Conservation (phyloP, 176 grass and related monocot species). For the Rhynchospora tenuis region DNA sequence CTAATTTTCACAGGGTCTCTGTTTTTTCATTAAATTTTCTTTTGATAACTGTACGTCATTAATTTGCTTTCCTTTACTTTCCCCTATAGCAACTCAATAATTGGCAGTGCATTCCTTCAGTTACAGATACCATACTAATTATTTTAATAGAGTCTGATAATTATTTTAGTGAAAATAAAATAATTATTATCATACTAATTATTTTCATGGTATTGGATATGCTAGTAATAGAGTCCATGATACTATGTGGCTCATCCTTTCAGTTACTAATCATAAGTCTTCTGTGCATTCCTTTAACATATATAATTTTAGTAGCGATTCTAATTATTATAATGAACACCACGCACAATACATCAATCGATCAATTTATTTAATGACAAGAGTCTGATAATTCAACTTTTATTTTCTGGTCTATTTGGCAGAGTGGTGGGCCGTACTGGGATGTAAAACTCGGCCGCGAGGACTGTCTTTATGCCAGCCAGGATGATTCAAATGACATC, state of each 20-base stretch:
- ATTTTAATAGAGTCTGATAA: no score
- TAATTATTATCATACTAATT: no score
- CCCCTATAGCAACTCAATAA: background rate
- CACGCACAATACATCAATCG: background rate
- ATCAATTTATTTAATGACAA: background rate
- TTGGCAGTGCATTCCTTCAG: background rate
- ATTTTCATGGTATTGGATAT: background rate
- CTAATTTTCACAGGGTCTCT: background rate
- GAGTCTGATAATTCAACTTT: background rate
- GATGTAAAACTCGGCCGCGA: conserved; percentile 66
- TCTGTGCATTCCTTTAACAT: background rate
- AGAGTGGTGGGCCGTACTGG: conserved; percentile 87
- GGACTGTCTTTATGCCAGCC: conserved; percentile 72
- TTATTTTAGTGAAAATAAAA: no score
- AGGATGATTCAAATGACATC: conserved; percentile 60
- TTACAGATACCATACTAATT: background rate
- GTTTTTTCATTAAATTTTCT: background rate
- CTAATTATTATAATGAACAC: background rate
- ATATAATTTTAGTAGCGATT: background rate
- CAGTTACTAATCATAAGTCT: background rate
- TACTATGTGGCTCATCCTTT: background rate
- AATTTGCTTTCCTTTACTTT: background rate
- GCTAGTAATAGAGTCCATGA: background rate
- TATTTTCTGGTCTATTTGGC: background rate
- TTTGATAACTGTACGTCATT: conserved; percentile 1